phyloP scores from a whole-genome alignment of 441 rosid species.

The Gossypium gossypioides region DNA sequence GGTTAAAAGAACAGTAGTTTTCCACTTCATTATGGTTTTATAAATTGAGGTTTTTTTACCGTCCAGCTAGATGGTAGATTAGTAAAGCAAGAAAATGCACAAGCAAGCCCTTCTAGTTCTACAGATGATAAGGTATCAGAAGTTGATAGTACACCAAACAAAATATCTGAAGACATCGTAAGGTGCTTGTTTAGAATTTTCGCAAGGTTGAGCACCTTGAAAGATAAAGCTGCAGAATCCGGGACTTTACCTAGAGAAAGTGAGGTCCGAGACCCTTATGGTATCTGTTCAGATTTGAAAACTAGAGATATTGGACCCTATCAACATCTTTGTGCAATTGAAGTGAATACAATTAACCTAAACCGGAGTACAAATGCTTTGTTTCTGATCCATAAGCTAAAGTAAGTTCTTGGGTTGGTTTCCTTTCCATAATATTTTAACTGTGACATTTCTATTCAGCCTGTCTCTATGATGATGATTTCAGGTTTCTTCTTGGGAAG shows the following conservation, averaged over 20 bases:
- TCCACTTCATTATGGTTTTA: neutral
- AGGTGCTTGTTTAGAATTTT: conserved; percentile 53
- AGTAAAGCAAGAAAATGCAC: conserved; percentile 42
- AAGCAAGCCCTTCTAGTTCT: conserved; percentile 37
- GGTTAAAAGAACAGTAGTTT: neutral
- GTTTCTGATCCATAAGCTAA: conserved; percentile 58
- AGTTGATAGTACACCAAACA: conserved; percentile 40
- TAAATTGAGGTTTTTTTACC: conserved; percentile 5
- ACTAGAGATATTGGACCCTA: conserved; percentile 52
- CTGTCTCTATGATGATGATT: conserved; percentile 1
- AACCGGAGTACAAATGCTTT: conserved; percentile 39
- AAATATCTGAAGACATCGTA: conserved; percentile 55
- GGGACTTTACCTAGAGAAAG: conserved; percentile 16
- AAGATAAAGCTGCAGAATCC: conserved; percentile 28
- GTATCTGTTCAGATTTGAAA: conserved; percentile 26
- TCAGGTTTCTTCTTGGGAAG: conserved; percentile 61
- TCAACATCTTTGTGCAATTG: conserved; percentile 39
- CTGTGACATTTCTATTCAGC: neutral
- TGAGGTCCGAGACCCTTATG: conserved; percentile 45
- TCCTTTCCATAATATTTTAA: neutral
- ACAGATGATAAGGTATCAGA: conserved; percentile 30
- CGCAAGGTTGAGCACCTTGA: conserved; percentile 44
- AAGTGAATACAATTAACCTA: conserved; percentile 45
- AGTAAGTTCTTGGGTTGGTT: conserved; percentile 32
- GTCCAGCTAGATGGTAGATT: conserved; percentile 59